Base-by-base conservation (phyloP, 2,329 filamentous ascomycete genomes). In the Tolypocladium paradoxum region DNA sequence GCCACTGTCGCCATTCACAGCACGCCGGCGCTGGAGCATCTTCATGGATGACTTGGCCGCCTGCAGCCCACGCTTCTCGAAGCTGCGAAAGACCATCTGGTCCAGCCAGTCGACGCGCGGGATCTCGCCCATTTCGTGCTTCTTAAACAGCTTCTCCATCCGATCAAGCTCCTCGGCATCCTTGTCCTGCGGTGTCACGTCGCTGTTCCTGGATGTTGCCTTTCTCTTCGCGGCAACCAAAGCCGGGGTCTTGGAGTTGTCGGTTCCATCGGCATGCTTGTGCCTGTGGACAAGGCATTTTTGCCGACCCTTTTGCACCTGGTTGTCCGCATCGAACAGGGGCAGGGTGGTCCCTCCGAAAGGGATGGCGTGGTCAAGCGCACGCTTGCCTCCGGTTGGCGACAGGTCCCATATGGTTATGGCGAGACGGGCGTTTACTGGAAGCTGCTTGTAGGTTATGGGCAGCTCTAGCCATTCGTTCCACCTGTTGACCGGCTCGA, bases 121-220 rank as follows among this genome's bases (percentile, higher is more conserved):
- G 29, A 99, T 92, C 66, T 99, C 93, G 20, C 90, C 91, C 87
- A 96, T 95, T 66, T 99, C 95, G 65, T 97, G 93, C 70, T 96
- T 95, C 71, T 99, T 99, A 66, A 99, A 87, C 24, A 97, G 70
- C 52, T 83, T 85, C 64, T 97, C 91, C 60, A 99, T 79, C 20
- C 93, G 79, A 62, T 96, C 90, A 56, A 96, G 78, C 69, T 99
- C 93, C 51, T 89, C 84, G n/a, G 73, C 73, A 55, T 95, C 83
- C 60, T 85, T 85, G 54, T 87, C 83, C n/a, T 81, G 72, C 0
- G 73, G 67, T 2, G 76, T 72, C 1, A 76, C 70, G 1, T 73
- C 72, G 6, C 73, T 74, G 40, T 75, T 78, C 53, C 71, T 76
- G 2, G 73, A 70, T 31, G 76, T 75, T 50, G 78, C 74, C 51